Evolutionary conservation across 345 rosid species (phyloP), one percentile per base, ranked within the genome.

Genomic region (Psidium guajava): DNA sequence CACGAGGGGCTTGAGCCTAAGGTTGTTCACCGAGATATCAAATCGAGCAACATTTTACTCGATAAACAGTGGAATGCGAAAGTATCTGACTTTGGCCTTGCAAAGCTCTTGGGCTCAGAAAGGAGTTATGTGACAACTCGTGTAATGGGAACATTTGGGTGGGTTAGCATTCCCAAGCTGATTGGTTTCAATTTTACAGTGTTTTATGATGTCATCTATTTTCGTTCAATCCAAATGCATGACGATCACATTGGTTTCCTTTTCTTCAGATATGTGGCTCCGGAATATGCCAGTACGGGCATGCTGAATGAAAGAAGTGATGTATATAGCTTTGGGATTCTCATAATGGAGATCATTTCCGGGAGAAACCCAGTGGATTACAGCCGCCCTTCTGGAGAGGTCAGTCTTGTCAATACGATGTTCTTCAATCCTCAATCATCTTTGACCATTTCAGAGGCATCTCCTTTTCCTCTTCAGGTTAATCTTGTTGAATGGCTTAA

Each of bases 361-460:
- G 99, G 99, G 83, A 94, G 99, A 89, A 94, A 89, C 87, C 98
- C 99, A n/a, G 99, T 97, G 84, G 99, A 97, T 91, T 94, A 97
- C 81, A 93, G 96, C 74, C 91, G 99, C 22, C 92, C 97, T 61
- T 87, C 91, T 1, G 99, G 98, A 85, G 98, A 97, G 95, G 97
- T 94, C 84, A 80, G 91, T 86, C 86, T 74, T 11, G 7, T 47
- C n/a, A 47, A 36, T 27, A 24, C 49, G 8, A 10, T 28, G 16
- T n/a, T n/a, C 42, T 64, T 82, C 40, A n/a, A 83, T 69, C 80
- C 14, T 69, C 47, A 36, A 20, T 69, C 80, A 69, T 69, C 47
- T 69, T 69, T 36, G 80, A 69, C 22, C 80, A 69, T 36, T 36
- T 36, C 36, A 50, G 49, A 13, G 18, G 83, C 58, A 52, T 36